Base-by-base conservation (phyloP, 1,284 basidiomycete genomes). In the Sphagnurus paluster region DNA sequence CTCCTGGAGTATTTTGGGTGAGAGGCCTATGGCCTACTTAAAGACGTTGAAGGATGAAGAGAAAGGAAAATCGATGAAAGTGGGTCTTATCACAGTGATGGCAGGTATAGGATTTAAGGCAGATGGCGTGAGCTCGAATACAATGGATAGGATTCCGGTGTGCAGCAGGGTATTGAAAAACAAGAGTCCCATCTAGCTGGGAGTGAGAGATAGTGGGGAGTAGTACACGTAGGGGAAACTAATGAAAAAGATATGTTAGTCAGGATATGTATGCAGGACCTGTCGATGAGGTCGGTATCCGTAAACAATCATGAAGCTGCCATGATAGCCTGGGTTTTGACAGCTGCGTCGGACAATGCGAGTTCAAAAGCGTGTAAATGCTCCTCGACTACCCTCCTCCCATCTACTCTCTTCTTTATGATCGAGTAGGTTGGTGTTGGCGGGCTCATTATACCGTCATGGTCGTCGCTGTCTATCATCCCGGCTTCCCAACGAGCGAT, bases 401-500 rank as follows among this genome's bases (percentile, higher is more conserved):
- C 87, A 49, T 90, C 82, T 26, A 80, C 63, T 55, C 80, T 68
- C 57, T 70, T 72, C 32, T 58, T 57, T 23, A 61, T 54, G 29
- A 60, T 54, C 13, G 62, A 49, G 28, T 61, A 57, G 23, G 59
- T 48, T n/a, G 67, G 63, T n/a, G 58, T 57, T 5, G 57, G 48
- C n/a, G 56, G 53, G 34, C 59, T 52, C 25, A 58, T 60, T 17
- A 56, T 59, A 24, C 68, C 66, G 28, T 55, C 35, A 46, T 51
- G 24, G 48, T 64, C 53, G 36, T 65, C 63, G 19, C 65, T 64
- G 44, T 83, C 82, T 42, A 64, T 50, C 20, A 77, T 58, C 1
- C 81, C 82, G 5, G 77, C 74, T 58, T 91, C 89, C 87, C 89
- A 90, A 59, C 72, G 74, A 63, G 88, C 87, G 48, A 91, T 88